Base-by-base conservation (phyloP, 2,329 filamentous ascomycete genomes). In the Hortaea werneckii region DNA sequence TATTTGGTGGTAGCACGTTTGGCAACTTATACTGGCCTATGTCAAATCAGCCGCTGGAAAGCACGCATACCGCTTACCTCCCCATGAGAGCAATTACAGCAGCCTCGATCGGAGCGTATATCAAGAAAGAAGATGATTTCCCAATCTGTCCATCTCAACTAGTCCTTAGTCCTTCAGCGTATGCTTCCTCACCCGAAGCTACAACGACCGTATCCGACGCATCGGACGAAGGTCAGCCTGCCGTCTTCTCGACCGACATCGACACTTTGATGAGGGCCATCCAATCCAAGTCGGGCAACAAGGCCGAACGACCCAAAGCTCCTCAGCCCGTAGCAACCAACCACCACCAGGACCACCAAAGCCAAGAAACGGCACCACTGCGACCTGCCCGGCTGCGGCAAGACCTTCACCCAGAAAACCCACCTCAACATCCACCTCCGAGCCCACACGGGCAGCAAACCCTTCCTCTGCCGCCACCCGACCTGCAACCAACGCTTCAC, bases 211-310 rank as follows among this genome's bases (percentile, higher is more conserved):
- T 70, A 63, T 70, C 48, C 66, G 71, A 48, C 65, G 49, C 53
- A 10, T 51, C 73, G 26, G 60, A 65, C 26, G 60, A 61, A 20
- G 61, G 59, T 4, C 67, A 65, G 45, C 52, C 60, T 29, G 68
- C 79, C 35, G 74, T 77, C 49, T 90, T 89, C 62, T 76, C 78
- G n/a, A 95, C 88, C 0, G 79, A 87, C 48, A 81, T 95, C 34
- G 89, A 95, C 62, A 82, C 80, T 37, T 69, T 96, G 37, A 94
- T 95, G 87, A 87, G 83, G 65, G 79, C 83, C 0, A 90, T 95
- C 40, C 88, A 95, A 63, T 71, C 78, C 39, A 85, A 83, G 58
- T 66, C 73, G 20, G 20, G 7, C 10, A n/a, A 39, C 27, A 4
- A 37, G 26, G 30, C 34, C 26, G 3, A n/a, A 29, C n/a, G 34